Evolutionary conservation across 1,284 basidiomycete genomes (phyloP), one percentile per base, ranked within the genome.

Genomic region (Sporisorium iseilematis-ciliati): DNA sequence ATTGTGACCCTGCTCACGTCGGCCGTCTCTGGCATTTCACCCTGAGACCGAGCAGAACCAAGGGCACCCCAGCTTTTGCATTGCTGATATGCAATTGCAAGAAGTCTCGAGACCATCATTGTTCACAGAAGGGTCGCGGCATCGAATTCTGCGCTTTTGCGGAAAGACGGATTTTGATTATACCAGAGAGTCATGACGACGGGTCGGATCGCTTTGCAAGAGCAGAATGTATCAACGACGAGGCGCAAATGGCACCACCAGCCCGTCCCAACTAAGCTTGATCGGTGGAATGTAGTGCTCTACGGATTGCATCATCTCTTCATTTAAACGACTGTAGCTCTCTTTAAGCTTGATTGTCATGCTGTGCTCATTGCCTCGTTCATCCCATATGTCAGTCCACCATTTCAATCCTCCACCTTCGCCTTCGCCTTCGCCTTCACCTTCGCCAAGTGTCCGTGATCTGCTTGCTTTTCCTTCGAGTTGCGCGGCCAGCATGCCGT

Each of bases 331-430:
- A 3, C 38, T 33, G 26, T 65, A 56, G 1, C 6, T 10, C 7
- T 62, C 14, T 25, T 57, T 61, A 18, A 72, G 38, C 10, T 42
- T 25, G 14, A 78, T 49, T 16, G 65, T 73, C 55, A 69, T 54
- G 40, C 50, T 35, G 29, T 26, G 20, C 52, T 82, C 81, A 57
- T 72, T 77, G 16, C 56, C 66, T 11, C 40, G 38, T 45, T 77
- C 77, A 41, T 82, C 74, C 81, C 81, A 83, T 14, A 75, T 59
- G 10, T 57, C 45, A 2, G 62, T 21, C 81, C 81, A 83, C 80
- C 80, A 82, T 12, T 58, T 45, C 3, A 38, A 18, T 2, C 70
- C 72, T 6, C 74, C 70, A 3, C 75, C 78, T 57, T 79, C 76
- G 2, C 78, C 78, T n/a, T n/a, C n/a, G n/a, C n/a, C n/a, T n/a